Conservation (phyloP, 306 rosid genomes). For the Cucumis cinereus region DNA sequence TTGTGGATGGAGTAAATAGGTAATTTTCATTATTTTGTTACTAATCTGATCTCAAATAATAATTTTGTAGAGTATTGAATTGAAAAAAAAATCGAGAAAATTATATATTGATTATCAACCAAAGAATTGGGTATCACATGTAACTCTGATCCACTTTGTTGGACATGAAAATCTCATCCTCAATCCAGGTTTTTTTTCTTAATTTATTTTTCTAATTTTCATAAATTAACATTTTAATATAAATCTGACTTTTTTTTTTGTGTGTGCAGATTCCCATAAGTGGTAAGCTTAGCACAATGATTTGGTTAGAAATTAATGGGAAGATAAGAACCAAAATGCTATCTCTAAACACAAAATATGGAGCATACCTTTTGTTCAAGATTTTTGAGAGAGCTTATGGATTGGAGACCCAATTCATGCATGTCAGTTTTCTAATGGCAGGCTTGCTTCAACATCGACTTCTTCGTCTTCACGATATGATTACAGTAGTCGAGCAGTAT, state of each 20-base stretch:
- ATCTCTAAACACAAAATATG: constrained; percentile 32
- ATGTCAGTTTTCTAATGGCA: no score
- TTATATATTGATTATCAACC: constrained; percentile 33
- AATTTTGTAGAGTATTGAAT: constrained; percentile 25
- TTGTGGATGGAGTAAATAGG: constrained; percentile 44
- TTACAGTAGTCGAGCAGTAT: constrained; percentile 54
- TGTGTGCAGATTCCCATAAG: constrained; percentile 19
- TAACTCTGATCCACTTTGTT: constrained; percentile 31
- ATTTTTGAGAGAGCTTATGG: constrained; percentile 32
- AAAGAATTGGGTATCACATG: constrained; percentile 35
- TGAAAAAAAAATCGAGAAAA: constrained; percentile 42
- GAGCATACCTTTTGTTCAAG: constrained; percentile 44
- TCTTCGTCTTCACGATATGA: constrained; percentile 33
- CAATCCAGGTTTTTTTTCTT: constrained; percentile 54
- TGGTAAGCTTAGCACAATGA: constrained; percentile 32
- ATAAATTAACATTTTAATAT: not conserved
- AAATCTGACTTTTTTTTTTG: no score
- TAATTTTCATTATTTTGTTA: not conserved
- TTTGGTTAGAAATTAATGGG: constrained; percentile 48
- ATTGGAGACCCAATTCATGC: no score
- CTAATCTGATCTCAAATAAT: not conserved
- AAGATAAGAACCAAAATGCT: constrained; percentile 22
- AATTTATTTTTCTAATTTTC: not conserved
- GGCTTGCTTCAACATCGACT: constrained; percentile 20
- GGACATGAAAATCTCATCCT: constrained; percentile 38